These are phyloP conservation scores for Senecio squalidus DNA, from an alignment of 140 eudicot species.

Conservation along the genomic window DNA sequence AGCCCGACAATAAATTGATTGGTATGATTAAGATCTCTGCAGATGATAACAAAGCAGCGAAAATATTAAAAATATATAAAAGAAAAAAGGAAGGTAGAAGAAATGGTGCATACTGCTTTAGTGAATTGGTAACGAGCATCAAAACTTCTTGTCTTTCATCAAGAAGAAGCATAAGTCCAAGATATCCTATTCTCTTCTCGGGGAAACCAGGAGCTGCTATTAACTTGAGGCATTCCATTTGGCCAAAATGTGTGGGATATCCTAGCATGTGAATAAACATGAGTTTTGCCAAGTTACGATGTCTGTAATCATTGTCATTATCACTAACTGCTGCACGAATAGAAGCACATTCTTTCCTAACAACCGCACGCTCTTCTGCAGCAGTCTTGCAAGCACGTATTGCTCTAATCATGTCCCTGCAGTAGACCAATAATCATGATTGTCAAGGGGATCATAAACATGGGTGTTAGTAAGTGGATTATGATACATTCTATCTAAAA, in stretches of 20 bases:
- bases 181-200: conserved; percentile 94
- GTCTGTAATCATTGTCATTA: conserved; percentile 81
- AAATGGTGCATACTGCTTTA: conserved; percentile 95
- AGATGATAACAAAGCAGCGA: neutral
- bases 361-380: conserved; percentile 96
- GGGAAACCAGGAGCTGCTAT: conserved; percentile 98
- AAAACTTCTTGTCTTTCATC: conserved; percentile 98
- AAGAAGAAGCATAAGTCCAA: conserved; percentile 97
- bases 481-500: too few relatives aligned
- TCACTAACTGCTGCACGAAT: conserved; percentile 90
- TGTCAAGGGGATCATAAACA: too few relatives aligned
- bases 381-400: conserved; percentile 99
- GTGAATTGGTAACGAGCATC: conserved; percentile 92
- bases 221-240: conserved; percentile 93
- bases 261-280: conserved; percentile 99
- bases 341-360: conserved; percentile 95
- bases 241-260: conserved; percentile 98
- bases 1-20: conserved; percentile 93
- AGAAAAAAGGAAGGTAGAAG: neutral
- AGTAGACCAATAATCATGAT: conserved; percentile 12
- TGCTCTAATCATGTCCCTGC: conserved; percentile 99
- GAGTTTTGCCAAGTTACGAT: conserved; percentile 94
- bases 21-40: conserved; percentile 87
- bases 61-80: conserved; percentile 3
- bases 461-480: too few relatives aligned